Base-by-base conservation (phyloP, 129 eudicot genomes). In the Lactuca sativa region DNA sequence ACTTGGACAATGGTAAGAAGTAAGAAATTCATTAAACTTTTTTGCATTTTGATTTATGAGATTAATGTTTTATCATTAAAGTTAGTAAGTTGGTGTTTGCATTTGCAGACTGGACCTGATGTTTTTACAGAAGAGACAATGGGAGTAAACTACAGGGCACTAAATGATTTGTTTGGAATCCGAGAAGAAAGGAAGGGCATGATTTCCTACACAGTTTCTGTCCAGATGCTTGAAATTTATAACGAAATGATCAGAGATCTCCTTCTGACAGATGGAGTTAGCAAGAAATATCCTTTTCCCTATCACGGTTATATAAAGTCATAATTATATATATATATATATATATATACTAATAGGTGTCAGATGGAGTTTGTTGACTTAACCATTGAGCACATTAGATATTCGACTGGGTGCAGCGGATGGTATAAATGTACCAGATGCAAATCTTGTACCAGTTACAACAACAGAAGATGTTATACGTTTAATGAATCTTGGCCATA, bases 141-240 rank as follows among this genome's bases (percentile, higher is more conserved):
- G 69, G 97, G 97, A 5, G 97, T 91, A 33, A 91, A 91, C 73
- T 88, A 79, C 74, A 80, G 97, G 69, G 88, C 97, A 60, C 64
- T 91, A 80, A 73, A 79, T 71, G 97, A 91, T 74, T 74, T 91
- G 64, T 91, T 91, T 71, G 73, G 57, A 3, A 83, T 88, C 70
- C 84, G 90, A 62, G 88, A 86, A 41, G 82, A 91, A 74, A 88
- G 97, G 68, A 88, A 79, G 77, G 65, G 80, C 61, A 73, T 78
- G 66, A 61, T 83, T 73, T n/a, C 84, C 47, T 91, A 91, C 74
- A 86, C 73, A 37, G 77, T 91, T 69, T 68, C 77, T 66, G 92
- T 88, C 70, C 97, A 91, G 79, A 91, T 91, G 97, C 81, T 86
- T 62, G 97, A 91, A 80, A 91, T 91, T 65, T 91, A 91, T 74